phyloP scores from a whole-genome alignment of 2,329 filamentous ascomycete species.

The Lachnellula hyalina region DNA sequence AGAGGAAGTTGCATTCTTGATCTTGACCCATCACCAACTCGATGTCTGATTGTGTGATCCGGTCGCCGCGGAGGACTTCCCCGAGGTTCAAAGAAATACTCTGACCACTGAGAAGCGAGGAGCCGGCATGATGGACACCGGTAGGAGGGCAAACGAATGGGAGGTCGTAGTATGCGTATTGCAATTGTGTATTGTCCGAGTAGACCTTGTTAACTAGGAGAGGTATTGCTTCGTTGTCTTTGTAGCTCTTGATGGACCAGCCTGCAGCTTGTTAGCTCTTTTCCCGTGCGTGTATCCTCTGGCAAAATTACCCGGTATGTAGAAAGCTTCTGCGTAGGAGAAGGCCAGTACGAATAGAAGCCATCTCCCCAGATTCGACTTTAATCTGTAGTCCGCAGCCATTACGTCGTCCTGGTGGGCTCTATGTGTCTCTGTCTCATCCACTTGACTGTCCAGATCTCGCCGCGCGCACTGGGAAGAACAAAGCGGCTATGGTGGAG shows the following conservation, averaged over 20 bases:
- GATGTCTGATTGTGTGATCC: constrained; percentile 80
- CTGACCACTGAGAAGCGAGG: constrained; percentile 67
- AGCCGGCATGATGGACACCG: constrained; percentile 58
- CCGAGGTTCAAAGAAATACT: constrained; percentile 78
- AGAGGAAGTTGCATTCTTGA: constrained; percentile 66
- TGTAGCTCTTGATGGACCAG: constrained; percentile 78
- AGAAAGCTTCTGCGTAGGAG: constrained; percentile 62
- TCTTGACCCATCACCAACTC: constrained; percentile 74
- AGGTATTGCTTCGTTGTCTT: constrained; percentile 69
- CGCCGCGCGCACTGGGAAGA: neutral
- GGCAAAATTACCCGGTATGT: constrained; percentile 66
- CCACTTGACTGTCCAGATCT: constrained; percentile 5
- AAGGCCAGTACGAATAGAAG: constrained; percentile 43
- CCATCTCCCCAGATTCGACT: constrained; percentile 35
- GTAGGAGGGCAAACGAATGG: constrained; percentile 82
- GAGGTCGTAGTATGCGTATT: constrained; percentile 85
- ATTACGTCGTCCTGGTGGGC: constrained; percentile 10
- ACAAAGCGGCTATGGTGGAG: neutral
- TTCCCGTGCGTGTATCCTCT: neutral
- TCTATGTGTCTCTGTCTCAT: constrained; percentile 14
- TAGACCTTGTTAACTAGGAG: constrained; percentile 91
- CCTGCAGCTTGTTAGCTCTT: constrained; percentile 42
- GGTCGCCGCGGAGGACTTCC: constrained; percentile 80
- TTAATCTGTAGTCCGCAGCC: constrained; percentile 26
- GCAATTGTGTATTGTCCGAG: constrained; percentile 82